Evolutionary conservation across 192 early-diverging fungal species (phyloP).

Genomic region (Coemansia furcata): DNA sequence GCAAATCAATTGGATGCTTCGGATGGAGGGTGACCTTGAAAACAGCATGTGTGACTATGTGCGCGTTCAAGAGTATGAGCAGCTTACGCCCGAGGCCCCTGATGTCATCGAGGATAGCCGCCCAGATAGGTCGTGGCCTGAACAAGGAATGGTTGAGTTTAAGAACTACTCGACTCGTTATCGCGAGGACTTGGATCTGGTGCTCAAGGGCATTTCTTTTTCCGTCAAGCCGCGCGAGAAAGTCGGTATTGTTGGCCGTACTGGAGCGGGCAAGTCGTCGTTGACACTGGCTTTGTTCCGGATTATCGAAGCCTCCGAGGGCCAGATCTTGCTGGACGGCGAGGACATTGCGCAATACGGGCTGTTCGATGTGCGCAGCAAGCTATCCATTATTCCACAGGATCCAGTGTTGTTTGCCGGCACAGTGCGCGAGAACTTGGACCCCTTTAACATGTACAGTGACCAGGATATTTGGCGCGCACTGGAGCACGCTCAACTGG

Average conservation of each 20-base stretch:
- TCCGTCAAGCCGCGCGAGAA: conserved; percentile 54
- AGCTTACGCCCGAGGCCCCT: conserved; percentile 76
- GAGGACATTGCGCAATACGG: conserved; percentile 58
- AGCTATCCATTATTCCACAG: conserved; percentile 84
- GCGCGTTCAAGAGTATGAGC: conserved; percentile 79
- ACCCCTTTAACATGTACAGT: conserved; percentile 45
- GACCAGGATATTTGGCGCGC: conserved; percentile 70
- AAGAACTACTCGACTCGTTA: conserved; percentile 79
- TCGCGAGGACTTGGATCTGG: conserved; percentile 75
- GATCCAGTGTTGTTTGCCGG: conserved; percentile 75
- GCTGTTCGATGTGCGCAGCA: conserved; percentile 54
- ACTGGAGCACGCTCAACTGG: conserved; percentile 66
- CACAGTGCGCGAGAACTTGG: conserved; percentile 59
- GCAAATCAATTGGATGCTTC: conserved; percentile 85
- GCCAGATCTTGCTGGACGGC: conserved; percentile 66
- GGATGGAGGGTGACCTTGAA: conserved; percentile 86
- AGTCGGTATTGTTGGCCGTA: conserved; percentile 65
- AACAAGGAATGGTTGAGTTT: conserved; percentile 72
- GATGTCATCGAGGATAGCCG: conserved; percentile 62
- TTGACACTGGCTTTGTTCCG: conserved; percentile 65
- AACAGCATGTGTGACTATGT: conserved; percentile 72
- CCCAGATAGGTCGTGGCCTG: conserved; percentile 70
- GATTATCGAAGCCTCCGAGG: conserved; percentile 62
- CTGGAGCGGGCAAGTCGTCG: conserved; percentile 69
- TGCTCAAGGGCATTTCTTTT: conserved; percentile 58